Percentiles rank a stretch among this genome's conserved stretches.
Evolutionary conservation across 1,284 basidiomycete species (phyloP).

Genomic region (Paramarasmius palmivorus): DNA sequence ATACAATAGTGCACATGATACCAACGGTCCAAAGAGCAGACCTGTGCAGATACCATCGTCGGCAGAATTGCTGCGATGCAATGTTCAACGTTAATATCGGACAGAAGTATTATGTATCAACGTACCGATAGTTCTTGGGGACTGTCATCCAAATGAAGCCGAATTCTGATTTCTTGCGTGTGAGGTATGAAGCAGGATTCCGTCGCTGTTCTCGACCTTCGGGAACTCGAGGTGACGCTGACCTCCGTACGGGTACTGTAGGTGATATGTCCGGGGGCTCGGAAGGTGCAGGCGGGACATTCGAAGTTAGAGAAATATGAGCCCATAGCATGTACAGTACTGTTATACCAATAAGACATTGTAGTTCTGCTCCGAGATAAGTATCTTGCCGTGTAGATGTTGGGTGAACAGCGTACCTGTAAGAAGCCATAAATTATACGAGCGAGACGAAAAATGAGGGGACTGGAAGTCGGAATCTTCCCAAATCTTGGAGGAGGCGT

Average conservation of each 20-base stretch:
- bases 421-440: constrained; percentile 40
- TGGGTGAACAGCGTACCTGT: constrained; percentile 34
- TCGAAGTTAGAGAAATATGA: constrained; percentile 46
- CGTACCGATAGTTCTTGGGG: constrained; percentile 79
- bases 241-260: constrained; percentile 23
- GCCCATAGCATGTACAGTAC: constrained; percentile 66
- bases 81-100: constrained; percentile 9
- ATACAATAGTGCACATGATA: constrained; percentile 67
- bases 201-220: constrained; percentile 45
- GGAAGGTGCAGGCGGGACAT: constrained; percentile 13
- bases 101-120: constrained; percentile 8
- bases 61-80: constrained; percentile 63
- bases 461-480: constrained; percentile 12
- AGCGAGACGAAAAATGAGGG: constrained; percentile 9
- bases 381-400: constrained; percentile 19
- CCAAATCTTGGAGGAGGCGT: constrained; percentile 34
- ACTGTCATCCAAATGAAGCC: constrained; percentile 89
- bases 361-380: constrained; percentile 49
- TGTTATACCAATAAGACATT: constrained; percentile 54
- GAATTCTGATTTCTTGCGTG: constrained; percentile 48
- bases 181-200: constrained; percentile 31
- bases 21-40: constrained; percentile 75
- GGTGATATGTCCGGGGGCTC: constrained; percentile 14
- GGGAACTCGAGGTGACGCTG: constrained; percentile 36
- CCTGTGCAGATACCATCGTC: constrained; percentile 87